Percentiles rank a stretch among this genome's conserved stretches.
These are phyloP conservation scores for Pelargonium cotyledonis DNA, from an alignment of 441 rosid genomes.

Conservation along the genomic window DNA sequence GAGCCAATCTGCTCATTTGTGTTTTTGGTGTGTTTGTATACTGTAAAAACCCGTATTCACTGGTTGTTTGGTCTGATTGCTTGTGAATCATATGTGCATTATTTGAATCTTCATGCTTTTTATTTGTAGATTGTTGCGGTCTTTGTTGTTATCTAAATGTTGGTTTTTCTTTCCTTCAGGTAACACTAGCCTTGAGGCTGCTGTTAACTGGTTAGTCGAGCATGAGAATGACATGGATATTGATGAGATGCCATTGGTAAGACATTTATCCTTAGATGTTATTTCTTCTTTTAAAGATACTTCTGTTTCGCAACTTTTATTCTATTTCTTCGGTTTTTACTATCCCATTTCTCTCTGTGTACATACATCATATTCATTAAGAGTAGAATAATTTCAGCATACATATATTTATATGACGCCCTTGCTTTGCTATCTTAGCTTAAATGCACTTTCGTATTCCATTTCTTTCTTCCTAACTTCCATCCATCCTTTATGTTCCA, in stretches of 20 bases:
- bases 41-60: too few relatives aligned
- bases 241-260: conserved; percentile 86
- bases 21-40: too few relatives aligned
- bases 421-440: background rate
- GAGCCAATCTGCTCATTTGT: too few relatives aligned
- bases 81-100: background rate
- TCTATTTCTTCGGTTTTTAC: background rate
- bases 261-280: conserved; percentile 9
- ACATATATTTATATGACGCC: background rate
- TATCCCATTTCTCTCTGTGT: background rate
- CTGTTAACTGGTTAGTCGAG: conserved; percentile 93
- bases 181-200: conserved; percentile 79
- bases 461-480: background rate
- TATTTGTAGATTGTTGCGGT: background rate
- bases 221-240: conserved; percentile 88
- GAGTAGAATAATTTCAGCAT: background rate
- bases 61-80: too few relatives aligned
- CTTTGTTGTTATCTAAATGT: conserved; percentile 7
- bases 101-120: conserved; percentile 13
- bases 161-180: conserved; percentile 38
- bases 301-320: background rate
- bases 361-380: background rate
- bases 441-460: background rate
- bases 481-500: background rate
- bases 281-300: background rate